These are phyloP conservation scores for Aspergillus ellipticus DNA, from an alignment of 495 filamentous ascomycete species.

Conservation along the genomic window DNA sequence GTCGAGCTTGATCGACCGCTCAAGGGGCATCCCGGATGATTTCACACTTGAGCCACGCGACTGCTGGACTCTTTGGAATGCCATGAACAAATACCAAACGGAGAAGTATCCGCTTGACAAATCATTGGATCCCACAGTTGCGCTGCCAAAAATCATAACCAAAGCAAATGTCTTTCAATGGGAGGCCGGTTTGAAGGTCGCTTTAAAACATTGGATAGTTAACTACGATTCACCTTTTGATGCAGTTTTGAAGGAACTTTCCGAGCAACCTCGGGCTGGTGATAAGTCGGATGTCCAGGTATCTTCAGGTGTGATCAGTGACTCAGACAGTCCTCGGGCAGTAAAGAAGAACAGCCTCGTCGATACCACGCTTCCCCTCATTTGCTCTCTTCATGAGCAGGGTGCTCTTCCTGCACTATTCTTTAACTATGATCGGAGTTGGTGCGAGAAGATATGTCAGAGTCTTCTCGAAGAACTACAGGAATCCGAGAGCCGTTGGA, in stretches of 20 bases:
- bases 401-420: conserved; percentile 68
- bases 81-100: conserved; percentile 53
- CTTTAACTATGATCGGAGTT: conserved; percentile 68
- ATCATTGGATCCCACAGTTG: conserved; percentile 43
- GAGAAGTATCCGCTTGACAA: conserved; percentile 39
- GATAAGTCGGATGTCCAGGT: neutral
- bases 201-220: conserved; percentile 58
- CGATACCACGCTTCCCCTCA: conserved; percentile 53
- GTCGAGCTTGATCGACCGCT: conserved; percentile 55
- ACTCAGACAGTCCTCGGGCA: neutral
- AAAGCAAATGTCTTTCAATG: conserved; percentile 64
- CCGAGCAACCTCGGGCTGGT: conserved; percentile 3
- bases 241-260: conserved; percentile 41
- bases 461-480: conserved; percentile 47
- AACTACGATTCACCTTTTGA: conserved; percentile 59
- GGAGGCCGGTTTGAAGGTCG: conserved; percentile 57
- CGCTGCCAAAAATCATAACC: conserved; percentile 41
- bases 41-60: conserved; percentile 67
- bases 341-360: conserved; percentile 21
- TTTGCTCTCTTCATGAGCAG: conserved; percentile 56
- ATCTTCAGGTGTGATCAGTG: neutral
- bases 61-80: conserved; percentile 59
- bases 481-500: conserved; percentile 52
- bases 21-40: conserved; percentile 59
- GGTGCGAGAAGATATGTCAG: conserved; percentile 56